A percentile compares a stretch with the other conserved stretches of the same genome.
Conservation (phyloP, 495 filamentous ascomycete genomes). For the Neurospora sp. region DNA sequence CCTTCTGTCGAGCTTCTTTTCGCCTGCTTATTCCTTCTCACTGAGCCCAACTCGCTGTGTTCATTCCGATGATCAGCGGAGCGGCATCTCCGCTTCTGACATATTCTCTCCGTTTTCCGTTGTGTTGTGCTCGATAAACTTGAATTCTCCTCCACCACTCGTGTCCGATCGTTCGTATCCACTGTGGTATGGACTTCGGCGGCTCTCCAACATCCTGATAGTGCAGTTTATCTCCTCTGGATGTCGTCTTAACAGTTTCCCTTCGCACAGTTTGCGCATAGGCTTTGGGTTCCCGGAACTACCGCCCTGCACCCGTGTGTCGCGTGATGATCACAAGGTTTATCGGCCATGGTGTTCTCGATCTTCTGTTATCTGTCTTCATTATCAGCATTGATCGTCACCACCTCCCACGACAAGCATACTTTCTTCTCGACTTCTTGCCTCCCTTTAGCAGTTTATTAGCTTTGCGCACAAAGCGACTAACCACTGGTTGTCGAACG, state of each 20-base stretch:
- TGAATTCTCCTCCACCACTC: not conserved
- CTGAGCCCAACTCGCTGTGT: too few relatives aligned
- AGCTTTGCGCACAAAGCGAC: not conserved
- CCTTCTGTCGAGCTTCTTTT: not conserved
- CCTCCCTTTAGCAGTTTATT: too few relatives aligned
- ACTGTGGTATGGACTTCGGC: not conserved
- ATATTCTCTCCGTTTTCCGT: not conserved
- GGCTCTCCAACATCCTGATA: too few relatives aligned
- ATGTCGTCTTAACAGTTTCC: slow-evolving; percentile 1
- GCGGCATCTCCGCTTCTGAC: not conserved
- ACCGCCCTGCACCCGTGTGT: slow-evolving; percentile 7
- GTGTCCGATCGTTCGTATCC: not conserved
- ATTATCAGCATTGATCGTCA: not conserved
- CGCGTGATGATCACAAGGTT: slow-evolving; percentile 15
- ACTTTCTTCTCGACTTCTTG: not conserved
- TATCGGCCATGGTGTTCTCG: slow-evolving; percentile 8
- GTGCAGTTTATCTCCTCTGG: too few relatives aligned
- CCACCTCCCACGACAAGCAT: not conserved
- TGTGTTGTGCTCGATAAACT: not conserved
- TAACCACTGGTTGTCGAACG: too few relatives aligned
- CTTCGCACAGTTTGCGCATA: slow-evolving; percentile 12
- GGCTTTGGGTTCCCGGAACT: slow-evolving; percentile 1
- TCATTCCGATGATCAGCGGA: not conserved
- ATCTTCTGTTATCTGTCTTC: not conserved
- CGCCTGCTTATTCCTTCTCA: too few relatives aligned